These are phyloP conservation scores for Diplocarpon mali DNA, from an alignment of 2,329 filamentous ascomycete species.

Conservation along the genomic window DNA sequence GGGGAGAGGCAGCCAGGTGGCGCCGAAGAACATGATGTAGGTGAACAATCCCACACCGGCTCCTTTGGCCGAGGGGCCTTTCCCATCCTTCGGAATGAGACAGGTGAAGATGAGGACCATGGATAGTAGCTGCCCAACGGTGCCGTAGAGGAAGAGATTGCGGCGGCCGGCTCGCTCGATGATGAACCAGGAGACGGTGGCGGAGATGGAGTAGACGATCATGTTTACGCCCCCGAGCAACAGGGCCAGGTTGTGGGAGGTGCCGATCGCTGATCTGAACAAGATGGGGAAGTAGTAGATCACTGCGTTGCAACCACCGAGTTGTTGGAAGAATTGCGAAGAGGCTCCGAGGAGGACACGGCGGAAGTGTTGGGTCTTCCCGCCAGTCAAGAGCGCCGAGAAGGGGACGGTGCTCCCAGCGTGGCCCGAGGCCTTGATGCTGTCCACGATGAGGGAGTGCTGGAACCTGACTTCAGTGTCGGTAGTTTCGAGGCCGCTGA, in stretches of 20 bases:
- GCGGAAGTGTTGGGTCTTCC: conserved; percentile 43
- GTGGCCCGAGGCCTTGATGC: conserved; percentile 29
- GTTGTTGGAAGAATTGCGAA: conserved; percentile 43
- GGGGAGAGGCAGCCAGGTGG: conserved; percentile 49
- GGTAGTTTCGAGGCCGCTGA: conserved; percentile 59
- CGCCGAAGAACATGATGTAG: conserved; percentile 51
- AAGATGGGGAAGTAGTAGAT: conserved; percentile 41
- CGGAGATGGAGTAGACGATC: conserved; percentile 43
- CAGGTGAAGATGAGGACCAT: conserved; percentile 47
- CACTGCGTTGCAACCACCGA: conserved; percentile 34
- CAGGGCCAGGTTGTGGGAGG: conserved; percentile 37
- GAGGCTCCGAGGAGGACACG: conserved; percentile 40
- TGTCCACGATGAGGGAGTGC: conserved; percentile 27
- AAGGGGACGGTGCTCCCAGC: conserved; percentile 24
- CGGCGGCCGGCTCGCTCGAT: conserved; percentile 54
- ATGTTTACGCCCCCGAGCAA: conserved; percentile 45
- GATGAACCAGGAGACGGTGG: conserved; percentile 39
- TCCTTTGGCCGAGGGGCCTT: conserved; percentile 26
- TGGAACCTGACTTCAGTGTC: conserved; percentile 29
- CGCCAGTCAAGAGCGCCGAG: conserved; percentile 37
- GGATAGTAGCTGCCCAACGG: conserved; percentile 48
- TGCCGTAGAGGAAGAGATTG: conserved; percentile 61
- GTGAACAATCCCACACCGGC: conserved; percentile 46
- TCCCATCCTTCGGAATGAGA: conserved; percentile 25
- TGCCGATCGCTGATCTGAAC: conserved; percentile 37